Conservation (phyloP, 352 stramenopile species). For the Thalassiosira mediterranea region DNA sequence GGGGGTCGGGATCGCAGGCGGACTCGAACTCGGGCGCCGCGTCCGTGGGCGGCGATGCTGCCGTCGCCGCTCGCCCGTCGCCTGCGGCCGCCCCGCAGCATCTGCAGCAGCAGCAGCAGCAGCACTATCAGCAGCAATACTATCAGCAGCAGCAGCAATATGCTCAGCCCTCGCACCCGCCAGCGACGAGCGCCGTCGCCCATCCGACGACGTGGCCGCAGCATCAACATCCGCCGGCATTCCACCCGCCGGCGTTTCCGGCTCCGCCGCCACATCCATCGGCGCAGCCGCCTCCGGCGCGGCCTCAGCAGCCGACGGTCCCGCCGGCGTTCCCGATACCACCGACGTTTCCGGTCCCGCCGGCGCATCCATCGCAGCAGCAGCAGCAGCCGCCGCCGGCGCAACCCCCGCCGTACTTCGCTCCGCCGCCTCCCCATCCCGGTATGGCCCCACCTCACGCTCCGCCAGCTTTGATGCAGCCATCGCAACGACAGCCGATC, state of each 20-base stretch:
- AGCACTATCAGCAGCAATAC: not conserved
- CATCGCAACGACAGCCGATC: slow-evolving; percentile 1
- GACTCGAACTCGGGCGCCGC: not conserved
- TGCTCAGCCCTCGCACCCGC: not conserved
- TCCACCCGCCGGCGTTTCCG: slow-evolving; percentile 1
- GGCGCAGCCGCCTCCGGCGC: not conserved
- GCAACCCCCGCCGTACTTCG: not conserved
- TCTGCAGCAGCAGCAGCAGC: not conserved
- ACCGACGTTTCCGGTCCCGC: not conserved
- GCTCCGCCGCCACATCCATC: not conserved
- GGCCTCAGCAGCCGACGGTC: not conserved
- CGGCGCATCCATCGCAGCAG: not conserved
- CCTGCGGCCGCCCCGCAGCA: too few relatives aligned
- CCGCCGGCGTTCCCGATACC: too few relatives aligned
- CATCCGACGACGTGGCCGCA: not conserved
- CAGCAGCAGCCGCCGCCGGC: not conserved
- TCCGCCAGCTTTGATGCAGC: too few relatives aligned
- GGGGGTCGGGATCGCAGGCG: not conserved
- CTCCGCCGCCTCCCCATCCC: slow-evolving; percentile 1
- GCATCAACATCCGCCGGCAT: not conserved
- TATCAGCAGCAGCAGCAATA: not conserved
- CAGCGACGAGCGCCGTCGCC: too few relatives aligned
- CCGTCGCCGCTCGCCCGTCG: not conserved
- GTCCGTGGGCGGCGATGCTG: not conserved
- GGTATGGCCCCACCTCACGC: not conserved